Conservation (phyloP, 78 protist species). For the Dictyostelium capitatum region DNA sequence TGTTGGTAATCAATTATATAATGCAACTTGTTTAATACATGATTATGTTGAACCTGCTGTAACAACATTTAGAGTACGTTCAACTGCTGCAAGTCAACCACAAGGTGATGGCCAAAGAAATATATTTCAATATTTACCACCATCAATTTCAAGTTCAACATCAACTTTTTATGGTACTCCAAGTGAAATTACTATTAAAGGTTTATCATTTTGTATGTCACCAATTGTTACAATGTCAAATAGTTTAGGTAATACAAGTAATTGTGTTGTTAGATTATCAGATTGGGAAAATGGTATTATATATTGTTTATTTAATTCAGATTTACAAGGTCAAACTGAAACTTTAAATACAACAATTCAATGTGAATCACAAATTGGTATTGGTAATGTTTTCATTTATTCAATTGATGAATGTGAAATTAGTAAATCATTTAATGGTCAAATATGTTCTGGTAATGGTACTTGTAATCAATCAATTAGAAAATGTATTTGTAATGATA, state of each 20-base stretch:
- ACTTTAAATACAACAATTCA: background rate
- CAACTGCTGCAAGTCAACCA: background rate
- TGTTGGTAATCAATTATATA: background rate
- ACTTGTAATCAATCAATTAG: background rate
- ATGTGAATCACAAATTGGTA: background rate
- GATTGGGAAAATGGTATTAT: background rate
- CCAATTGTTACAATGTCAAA: background rate
- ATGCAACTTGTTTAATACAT: background rate
- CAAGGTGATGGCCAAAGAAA: background rate
- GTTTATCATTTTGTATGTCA: background rate
- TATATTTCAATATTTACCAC: background rate
- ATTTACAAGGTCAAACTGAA: background rate
- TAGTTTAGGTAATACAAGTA: no score
- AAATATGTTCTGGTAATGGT: background rate
- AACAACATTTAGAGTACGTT: background rate
- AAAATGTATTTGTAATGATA: constrained; percentile 1
- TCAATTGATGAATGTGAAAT: constrained; percentile 1
- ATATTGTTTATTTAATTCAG: background rate
- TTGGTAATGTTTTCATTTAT: background rate
- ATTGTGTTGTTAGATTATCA: background rate
- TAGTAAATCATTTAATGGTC: background rate
- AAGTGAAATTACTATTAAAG: background rate
- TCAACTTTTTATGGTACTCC: constrained; percentile 7
- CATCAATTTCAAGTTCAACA: background rate
- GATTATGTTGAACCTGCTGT: background rate